Percentiles rank a stretch among this genome's conserved stretches.
Evolutionary conservation across 1,139 yeast species (phyloP).

Genomic region (Suhomyces yuchorum): DNA sequence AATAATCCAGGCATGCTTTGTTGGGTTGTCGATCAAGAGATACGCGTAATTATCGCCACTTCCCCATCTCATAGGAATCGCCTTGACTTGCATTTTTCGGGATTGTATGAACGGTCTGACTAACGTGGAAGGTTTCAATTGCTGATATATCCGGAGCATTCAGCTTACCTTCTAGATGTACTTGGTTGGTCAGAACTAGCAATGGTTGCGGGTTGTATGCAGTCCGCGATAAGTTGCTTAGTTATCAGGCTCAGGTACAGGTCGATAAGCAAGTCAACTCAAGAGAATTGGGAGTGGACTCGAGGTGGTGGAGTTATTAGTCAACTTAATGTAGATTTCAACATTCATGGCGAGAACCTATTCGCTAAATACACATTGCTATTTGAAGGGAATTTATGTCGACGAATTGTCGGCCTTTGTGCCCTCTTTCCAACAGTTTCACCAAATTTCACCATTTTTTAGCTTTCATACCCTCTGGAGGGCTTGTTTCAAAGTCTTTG

Average conservation of each 20-base stretch:
- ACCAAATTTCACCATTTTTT: constrained; percentile 48
- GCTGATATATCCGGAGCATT: background rate
- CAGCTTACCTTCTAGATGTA: background rate
- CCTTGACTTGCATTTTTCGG: constrained; percentile 74
- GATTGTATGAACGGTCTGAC: background rate
- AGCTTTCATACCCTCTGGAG: constrained; percentile 73
- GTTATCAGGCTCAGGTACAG: background rate
- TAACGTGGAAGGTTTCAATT: background rate
- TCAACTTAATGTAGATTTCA: background rate
- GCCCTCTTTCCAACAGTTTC: too few relatives aligned
- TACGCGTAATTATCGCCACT: constrained; percentile 90
- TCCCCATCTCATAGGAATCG: constrained; percentile 95
- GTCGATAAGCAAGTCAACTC: background rate
- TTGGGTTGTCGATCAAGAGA: constrained; percentile 66
- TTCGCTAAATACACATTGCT: background rate
- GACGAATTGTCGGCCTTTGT: too few relatives aligned
- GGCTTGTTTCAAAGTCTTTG: constrained; percentile 65
- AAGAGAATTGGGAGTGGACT: background rate
- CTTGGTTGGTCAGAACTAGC: background rate
- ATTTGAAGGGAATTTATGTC: background rate
- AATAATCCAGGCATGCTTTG: constrained; percentile 75
- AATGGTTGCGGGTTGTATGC: background rate
- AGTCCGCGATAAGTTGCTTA: background rate
- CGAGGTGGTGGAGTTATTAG: background rate
- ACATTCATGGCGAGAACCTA: background rate